phyloP scores from a whole-genome alignment of 2,329 filamentous ascomycete species.

The Penicillium aurantiogriseum region DNA sequence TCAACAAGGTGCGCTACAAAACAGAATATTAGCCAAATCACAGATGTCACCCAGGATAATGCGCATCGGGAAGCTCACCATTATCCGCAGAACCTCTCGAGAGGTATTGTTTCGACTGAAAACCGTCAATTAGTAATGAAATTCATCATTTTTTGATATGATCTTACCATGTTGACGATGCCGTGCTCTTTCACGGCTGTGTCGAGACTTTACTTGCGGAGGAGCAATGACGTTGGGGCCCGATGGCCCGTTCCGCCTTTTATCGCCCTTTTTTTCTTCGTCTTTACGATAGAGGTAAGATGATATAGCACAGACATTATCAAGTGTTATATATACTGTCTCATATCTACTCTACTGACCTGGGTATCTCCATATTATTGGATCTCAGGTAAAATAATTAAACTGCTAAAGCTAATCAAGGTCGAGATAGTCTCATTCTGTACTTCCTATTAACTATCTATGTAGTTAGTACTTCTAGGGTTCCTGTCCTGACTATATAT shows the following conservation, averaged over 20 bases:
- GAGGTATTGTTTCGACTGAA: constrained; percentile 95
- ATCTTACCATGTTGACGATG: not conserved
- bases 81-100: constrained; percentile 87
- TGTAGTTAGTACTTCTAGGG: not conserved
- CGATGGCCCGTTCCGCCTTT: constrained; percentile 2
- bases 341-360: not conserved
- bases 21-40: constrained; percentile 26
- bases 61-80: constrained; percentile 54
- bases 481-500: not conserved
- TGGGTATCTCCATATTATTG: not conserved
- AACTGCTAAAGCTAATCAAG: not conserved
- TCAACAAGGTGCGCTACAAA: constrained; percentile 72
- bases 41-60: not conserved
- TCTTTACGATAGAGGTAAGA: not conserved
- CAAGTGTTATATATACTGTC: not conserved
- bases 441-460: not conserved
- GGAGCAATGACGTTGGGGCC: constrained; percentile 8
- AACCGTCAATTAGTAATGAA: constrained; percentile 3
- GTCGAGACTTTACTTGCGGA: constrained; percentile 5
- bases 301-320: not conserved
- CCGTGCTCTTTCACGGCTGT: not conserved
- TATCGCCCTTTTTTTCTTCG: not conserved
- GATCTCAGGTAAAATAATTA: not conserved
- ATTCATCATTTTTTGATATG: constrained; percentile 8
- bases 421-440: too few species aligned